Conservation (phyloP, 2,329 filamentous ascomycete genomes). For the Colletotrichum liriopes region DNA sequence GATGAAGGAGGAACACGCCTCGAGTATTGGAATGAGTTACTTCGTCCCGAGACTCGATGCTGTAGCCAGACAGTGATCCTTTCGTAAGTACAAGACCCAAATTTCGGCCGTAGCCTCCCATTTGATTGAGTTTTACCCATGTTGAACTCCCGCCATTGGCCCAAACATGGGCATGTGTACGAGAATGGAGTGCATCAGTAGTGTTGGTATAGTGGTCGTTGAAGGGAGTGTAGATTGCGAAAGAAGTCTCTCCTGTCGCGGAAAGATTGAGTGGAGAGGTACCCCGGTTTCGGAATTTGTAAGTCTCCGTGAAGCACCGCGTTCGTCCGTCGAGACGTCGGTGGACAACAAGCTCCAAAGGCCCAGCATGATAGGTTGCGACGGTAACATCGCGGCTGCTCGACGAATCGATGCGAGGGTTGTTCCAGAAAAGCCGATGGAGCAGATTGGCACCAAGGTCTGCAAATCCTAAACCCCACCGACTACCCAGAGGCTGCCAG, state of each 20-base stretch:
- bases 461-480: conserved; percentile 38
- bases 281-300: conserved; percentile 32
- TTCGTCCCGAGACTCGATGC: conserved; percentile 39
- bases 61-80: conserved; percentile 37
- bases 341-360: conserved; percentile 27
- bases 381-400: neutral
- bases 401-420: conserved; percentile 20
- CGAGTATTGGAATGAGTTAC: conserved; percentile 38
- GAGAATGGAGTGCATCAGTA: conserved; percentile 18
- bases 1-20: conserved; percentile 39
- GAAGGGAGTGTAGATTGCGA: conserved; percentile 40
- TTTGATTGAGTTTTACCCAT: conserved; percentile 41
- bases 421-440: conserved; percentile 37
- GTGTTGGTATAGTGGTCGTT: conserved; percentile 43
- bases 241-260: conserved; percentile 19
- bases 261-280: conserved; percentile 18
- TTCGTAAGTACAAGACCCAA: conserved; percentile 37
- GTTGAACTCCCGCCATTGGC: conserved; percentile 34
- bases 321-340: conserved; percentile 18
- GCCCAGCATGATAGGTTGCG: conserved; percentile 14
- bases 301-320: conserved; percentile 32
- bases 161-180: conserved; percentile 38
- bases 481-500: conserved; percentile 41
- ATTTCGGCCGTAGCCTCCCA: conserved; percentile 36
- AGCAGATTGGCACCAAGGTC: conserved; percentile 29